Conservation (phyloP, 73 alveolate genomes). For the Tetrahymena elliotti region DNA sequence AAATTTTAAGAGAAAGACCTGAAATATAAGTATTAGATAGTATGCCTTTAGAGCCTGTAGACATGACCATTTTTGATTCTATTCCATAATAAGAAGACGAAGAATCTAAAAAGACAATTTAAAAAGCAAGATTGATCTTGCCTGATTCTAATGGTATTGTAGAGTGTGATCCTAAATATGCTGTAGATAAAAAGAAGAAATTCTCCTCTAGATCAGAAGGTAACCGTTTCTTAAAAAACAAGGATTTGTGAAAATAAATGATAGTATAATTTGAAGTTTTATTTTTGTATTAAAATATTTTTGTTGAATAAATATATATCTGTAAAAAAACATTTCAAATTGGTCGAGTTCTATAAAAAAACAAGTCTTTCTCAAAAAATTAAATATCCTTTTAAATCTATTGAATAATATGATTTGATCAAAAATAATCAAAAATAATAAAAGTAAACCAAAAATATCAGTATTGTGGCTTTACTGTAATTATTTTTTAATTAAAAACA, state of each 20-base stretch:
- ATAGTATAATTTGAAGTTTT: neutral
- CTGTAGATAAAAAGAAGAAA: neutral
- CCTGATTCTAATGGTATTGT: neutral
- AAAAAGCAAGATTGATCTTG: neutral
- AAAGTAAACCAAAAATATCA: neutral
- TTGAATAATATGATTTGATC: neutral
- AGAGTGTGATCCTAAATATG: neutral
- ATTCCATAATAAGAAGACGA: neutral
- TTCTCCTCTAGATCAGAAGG: neutral
- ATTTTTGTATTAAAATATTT: neutral
- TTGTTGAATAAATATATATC: too few species aligned
- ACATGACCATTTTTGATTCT: neutral
- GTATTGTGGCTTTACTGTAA: neutral
- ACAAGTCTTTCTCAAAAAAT: neutral
- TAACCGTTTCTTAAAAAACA: neutral
- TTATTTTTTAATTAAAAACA: neutral
- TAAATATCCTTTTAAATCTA: neutral
- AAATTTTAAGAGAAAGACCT: neutral
- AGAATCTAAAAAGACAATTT: neutral
- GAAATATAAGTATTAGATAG: neutral
- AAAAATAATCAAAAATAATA: neutral
- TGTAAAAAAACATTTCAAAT: too few species aligned
- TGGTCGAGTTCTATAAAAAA: too few species aligned
- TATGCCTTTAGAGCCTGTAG: neutral
- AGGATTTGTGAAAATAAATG: neutral